Evolutionary conservation across 129 eudicot species (phyloP).

Genomic region (Escallonia herrerae): DNA sequence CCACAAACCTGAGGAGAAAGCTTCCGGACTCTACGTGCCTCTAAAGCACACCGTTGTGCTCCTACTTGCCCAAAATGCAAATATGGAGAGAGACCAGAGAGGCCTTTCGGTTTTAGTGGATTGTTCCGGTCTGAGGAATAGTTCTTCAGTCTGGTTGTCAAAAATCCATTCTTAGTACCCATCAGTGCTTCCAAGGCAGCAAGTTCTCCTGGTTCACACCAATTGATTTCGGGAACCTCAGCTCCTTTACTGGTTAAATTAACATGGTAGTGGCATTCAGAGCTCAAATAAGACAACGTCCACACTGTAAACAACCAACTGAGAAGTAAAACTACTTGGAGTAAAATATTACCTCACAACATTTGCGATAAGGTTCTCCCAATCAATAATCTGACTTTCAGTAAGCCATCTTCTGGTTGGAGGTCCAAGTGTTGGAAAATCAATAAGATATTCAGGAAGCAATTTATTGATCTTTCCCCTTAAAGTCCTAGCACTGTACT

Average conservation of each 20-base stretch:
- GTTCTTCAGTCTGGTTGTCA: conserved; percentile 63
- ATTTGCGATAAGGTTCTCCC: conserved; percentile 62
- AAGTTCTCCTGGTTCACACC: conserved; percentile 96
- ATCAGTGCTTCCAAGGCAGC: conserved; percentile 73
- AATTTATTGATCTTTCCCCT: conserved; percentile 73
- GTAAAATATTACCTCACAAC: conserved; percentile 46
- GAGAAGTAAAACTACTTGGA: background rate
- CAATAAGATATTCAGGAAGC: conserved; percentile 75
- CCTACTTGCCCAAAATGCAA: conserved; percentile 95
- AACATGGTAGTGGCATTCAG: background rate
- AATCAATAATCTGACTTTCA: conserved; percentile 33
- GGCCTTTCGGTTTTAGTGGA: conserved; percentile 71
- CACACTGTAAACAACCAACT: background rate
- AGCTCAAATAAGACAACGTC: conserved; percentile 1
- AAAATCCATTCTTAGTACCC: conserved; percentile 70
- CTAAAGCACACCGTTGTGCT: conserved; percentile 90
- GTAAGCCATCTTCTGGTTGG: conserved; percentile 45
- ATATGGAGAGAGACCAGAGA: conserved; percentile 94
- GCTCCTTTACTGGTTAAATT: conserved; percentile 62
- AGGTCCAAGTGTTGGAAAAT: conserved; percentile 55
- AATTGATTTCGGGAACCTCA: conserved; percentile 86
- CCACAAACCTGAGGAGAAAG: conserved; percentile 54
- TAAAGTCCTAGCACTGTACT: conserved; percentile 82
- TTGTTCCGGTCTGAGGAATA: conserved; percentile 71
- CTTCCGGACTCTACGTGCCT: conserved; percentile 67